Evolutionary conservation across 2,329 filamentous ascomycete species (phyloP), one percentile per base, ranked within the genome.

Genomic region (Paecilomyces dactylethromorphus): DNA sequence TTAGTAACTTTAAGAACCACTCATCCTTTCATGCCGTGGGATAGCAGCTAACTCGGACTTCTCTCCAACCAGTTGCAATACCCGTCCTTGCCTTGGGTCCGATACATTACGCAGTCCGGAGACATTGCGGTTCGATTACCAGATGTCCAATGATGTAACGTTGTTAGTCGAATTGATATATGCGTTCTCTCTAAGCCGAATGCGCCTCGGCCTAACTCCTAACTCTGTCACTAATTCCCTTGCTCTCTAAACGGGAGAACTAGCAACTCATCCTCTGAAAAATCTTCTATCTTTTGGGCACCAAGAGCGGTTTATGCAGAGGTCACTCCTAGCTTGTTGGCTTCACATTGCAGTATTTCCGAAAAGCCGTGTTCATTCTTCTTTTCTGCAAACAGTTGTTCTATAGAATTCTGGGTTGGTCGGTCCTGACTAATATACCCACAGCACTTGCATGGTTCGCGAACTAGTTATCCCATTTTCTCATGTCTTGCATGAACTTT

Each of bases 31-130:
- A 45, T 52, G n/a, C 3, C 4, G 15, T 52, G 50, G 52, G 54
- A 54, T 24, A 32, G 54, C 49, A 13, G 49, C 50, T 58, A 33
- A 33, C 54, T 33, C 58, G 15, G n/a, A 21, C 39, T 55, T 53
- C 12, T 26, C 53, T 39, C 50, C 55, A 49, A 24, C 55, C 66
- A 97, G 92, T 79, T 97, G 64, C 94, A 99, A 94, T 99, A 99
- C 74, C 92, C 92, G 3, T 97, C 92, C 22, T 80, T 97, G 56
- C 94, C 94, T 0, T 99, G 94, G 94, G 94, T 99, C 26, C 86
- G 94, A 70, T 99, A 99, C 78, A 99, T 99, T 71, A 99, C 93
- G 64, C 94, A 97, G 76, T 96, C 92, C 13, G 93, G 93, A 65
- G 93, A 97, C 73, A 97, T 97, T 72, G 92, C 93, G 26, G 92